These are phyloP conservation scores for Nyctanthes arbortristis DNA, from an alignment of 257 asterid genomes.

Conservation along the genomic window DNA sequence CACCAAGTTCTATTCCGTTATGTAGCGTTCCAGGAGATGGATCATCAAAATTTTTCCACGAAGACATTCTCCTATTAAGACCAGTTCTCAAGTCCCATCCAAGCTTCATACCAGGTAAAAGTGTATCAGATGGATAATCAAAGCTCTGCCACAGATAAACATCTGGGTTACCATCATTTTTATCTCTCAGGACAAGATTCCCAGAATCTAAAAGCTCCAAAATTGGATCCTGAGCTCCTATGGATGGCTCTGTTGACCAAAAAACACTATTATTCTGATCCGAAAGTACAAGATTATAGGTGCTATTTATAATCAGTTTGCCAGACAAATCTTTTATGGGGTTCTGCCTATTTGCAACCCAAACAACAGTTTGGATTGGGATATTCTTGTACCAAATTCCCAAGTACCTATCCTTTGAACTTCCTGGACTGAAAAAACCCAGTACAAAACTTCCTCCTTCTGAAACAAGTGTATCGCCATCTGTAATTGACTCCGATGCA, in stretches of 20 bases:
- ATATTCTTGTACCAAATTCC: conserved; percentile 11
- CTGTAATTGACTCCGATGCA: conserved; percentile 9
- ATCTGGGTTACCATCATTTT: background rate
- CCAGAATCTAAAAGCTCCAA: background rate
- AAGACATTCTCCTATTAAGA: background rate
- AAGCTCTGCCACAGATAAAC: conserved; percentile 3
- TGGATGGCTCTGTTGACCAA: background rate
- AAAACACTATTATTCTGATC: background rate
- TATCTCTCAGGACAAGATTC: background rate
- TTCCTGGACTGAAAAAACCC: conserved; percentile 19
- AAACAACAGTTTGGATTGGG: background rate
- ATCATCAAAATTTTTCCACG: conserved; percentile 1
- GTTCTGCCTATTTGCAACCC: background rate
- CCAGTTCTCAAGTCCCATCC: conserved; percentile 10
- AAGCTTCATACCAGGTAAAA: background rate
- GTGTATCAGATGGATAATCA: conserved; percentile 6
- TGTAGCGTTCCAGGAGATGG: background rate
- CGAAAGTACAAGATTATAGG: background rate
- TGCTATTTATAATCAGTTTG: background rate
- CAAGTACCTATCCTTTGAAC: background rate
- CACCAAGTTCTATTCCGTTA: background rate
- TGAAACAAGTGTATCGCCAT: conserved; percentile 23
- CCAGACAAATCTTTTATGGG: background rate
- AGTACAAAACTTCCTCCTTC: conserved; percentile 9
- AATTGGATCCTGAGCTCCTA: background rate